Evolutionary conservation across 192 early-diverging fungal species (phyloP).

Genomic region (Allomyces macrogynus): DNA sequence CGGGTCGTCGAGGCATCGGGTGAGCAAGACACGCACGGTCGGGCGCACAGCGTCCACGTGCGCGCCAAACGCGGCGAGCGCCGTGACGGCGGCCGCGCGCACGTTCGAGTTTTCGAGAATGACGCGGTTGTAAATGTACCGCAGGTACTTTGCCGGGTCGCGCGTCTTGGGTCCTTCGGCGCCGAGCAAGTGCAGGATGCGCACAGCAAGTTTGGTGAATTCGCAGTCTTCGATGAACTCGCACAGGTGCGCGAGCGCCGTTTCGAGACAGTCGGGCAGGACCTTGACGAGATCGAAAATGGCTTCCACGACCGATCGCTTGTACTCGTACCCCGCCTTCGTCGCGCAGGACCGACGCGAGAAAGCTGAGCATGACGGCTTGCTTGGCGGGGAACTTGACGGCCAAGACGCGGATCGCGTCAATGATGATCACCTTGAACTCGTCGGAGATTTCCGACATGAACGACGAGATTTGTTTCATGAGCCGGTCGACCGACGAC

Average conservation of each 20-base stretch:
- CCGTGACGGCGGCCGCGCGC: constrained; percentile 85
- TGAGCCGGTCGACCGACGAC: constrained; percentile 86
- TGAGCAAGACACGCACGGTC: constrained; percentile 68
- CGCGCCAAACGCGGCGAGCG: constrained; percentile 83
- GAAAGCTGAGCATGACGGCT: constrained; percentile 72
- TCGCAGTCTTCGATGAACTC: constrained; percentile 99
- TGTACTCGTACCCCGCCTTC: constrained; percentile 97
- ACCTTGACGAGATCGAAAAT: constrained; percentile 88
- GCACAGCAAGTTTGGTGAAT: constrained; percentile 94
- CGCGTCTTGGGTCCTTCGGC: constrained; percentile 76
- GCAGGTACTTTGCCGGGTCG: constrained; percentile 86
- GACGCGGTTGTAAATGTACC: constrained; percentile 99
- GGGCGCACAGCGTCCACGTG: constrained; percentile 38
- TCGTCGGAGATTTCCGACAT: constrained; percentile 98
- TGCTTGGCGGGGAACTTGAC: constrained; percentile 96
- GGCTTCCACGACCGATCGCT: constrained; percentile 87
- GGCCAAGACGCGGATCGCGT: constrained; percentile 88
- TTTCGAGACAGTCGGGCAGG: constrained; percentile 84
- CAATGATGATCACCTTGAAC: constrained; percentile 98
- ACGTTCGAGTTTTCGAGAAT: constrained; percentile 94
- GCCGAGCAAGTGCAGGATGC: constrained; percentile 85
- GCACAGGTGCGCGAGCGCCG: constrained; percentile 83
- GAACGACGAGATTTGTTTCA: constrained; percentile 97
- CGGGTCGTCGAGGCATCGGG: constrained; percentile 82
- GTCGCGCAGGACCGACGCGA: constrained; percentile 79